phyloP scores from a whole-genome alignment of 1,284 basidiomycete species.

The Cutaneotrichosporon cavernicola region DNA sequence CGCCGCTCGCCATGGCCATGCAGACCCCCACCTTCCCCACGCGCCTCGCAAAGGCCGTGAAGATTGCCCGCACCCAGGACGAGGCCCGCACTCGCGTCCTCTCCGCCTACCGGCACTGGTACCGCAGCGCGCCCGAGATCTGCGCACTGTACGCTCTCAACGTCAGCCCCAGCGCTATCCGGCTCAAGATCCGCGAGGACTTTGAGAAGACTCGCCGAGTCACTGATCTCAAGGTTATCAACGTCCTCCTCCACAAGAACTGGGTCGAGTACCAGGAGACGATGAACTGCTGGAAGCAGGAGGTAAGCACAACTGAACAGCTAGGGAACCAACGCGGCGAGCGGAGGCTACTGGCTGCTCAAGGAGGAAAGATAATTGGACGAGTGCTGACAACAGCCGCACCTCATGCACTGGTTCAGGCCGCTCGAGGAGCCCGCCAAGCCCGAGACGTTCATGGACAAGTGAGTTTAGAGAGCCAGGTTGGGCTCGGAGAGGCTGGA shows the following conservation, averaged over 20 bases:
- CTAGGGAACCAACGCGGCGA: neutral
- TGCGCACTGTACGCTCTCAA: slow-evolving; percentile 79
- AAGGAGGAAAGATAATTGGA: neutral
- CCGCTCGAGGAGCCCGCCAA: slow-evolving; percentile 46
- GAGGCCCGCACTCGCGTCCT: slow-evolving; percentile 72
- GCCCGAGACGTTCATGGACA: slow-evolving; percentile 54
- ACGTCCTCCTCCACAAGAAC: slow-evolving; percentile 83
- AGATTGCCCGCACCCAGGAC: slow-evolving; percentile 61
- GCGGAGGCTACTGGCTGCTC: neutral
- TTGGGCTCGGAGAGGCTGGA: neutral
- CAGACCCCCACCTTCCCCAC: slow-evolving; percentile 64
- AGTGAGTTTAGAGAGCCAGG: slow-evolving; percentile 18
- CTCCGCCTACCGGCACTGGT: slow-evolving; percentile 87
- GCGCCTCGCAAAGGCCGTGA: slow-evolving; percentile 73
- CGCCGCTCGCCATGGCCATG: neutral
- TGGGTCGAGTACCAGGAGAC: slow-evolving; percentile 91
- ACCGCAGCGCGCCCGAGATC: slow-evolving; percentile 87
- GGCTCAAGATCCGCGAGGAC: slow-evolving; percentile 77
- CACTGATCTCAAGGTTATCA: slow-evolving; percentile 77
- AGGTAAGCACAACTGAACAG: slow-evolving; percentile 39
- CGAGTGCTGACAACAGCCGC: slow-evolving; percentile 37
- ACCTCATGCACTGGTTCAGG: slow-evolving; percentile 55
- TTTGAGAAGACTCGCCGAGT: slow-evolving; percentile 86
- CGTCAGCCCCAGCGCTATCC: slow-evolving; percentile 74
- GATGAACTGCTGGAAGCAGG: slow-evolving; percentile 89